Conservation (phyloP, 345 rosid genomes). For the Brassica incana region DNA sequence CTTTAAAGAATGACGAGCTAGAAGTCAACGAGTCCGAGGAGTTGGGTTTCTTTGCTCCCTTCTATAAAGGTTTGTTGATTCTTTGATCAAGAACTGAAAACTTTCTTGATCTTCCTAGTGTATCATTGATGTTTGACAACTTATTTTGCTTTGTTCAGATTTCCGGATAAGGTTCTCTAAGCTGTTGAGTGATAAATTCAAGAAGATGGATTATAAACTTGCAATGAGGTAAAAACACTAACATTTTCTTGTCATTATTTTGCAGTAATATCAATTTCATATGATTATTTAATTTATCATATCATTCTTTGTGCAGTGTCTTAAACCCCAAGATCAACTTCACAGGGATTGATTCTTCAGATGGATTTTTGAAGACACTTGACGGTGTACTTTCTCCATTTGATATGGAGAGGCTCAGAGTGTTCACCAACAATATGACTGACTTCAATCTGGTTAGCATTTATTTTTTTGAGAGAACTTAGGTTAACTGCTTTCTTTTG, state of each 20-base stretch:
- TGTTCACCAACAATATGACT: conserved; percentile 63
- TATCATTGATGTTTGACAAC: conserved; percentile 6
- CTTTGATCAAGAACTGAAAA: neutral
- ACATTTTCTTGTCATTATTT: conserved; percentile 18
- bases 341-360: conserved; percentile 47
- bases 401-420: conserved; percentile 70
- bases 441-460: conserved; percentile 69
- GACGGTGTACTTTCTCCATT: conserved; percentile 53
- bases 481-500: neutral
- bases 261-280: neutral
- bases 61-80: conserved; percentile 65
- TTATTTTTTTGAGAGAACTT: neutral
- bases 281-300: neutral
- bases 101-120: neutral
- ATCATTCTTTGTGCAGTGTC: conserved; percentile 51
- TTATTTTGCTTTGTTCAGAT: conserved; percentile 46
- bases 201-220: conserved; percentile 82
- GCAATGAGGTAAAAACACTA: conserved; percentile 73
- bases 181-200: conserved; percentile 57
- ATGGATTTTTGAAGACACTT: conserved; percentile 54
- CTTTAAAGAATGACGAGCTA: conserved; percentile 64
- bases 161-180: conserved; percentile 72
- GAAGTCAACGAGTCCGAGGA: conserved; percentile 64
- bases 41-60: conserved; percentile 89
- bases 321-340: conserved; percentile 84